phyloP scores from a whole-genome alignment of 805 yeast genomes.

The Ogataea salicorniae region DNA sequence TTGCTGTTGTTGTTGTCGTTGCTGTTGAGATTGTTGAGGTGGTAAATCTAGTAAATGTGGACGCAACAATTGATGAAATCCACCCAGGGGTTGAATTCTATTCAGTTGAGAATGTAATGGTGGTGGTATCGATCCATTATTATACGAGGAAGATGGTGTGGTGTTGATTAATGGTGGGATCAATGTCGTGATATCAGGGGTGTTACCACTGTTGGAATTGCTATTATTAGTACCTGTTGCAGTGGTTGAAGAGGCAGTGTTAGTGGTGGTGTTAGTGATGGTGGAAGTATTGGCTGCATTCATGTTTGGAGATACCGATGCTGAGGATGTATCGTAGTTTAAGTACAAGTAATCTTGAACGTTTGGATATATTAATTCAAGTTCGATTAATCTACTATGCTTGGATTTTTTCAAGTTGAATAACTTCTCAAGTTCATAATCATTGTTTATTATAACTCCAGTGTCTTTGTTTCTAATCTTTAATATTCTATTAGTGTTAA shows the following conservation, averaged over 20 bases:
- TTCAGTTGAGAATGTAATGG: constrained; percentile 1
- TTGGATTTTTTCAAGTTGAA: constrained; percentile 26
- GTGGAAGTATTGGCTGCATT: constrained; percentile 6
- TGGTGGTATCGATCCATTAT: constrained; percentile 1
- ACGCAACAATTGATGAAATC: not conserved
- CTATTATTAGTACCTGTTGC: not conserved
- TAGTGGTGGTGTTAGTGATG: not conserved
- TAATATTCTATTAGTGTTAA: constrained; percentile 30
- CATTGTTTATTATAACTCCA: constrained; percentile 34
- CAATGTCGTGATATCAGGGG: not conserved
- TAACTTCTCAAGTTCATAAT: constrained; percentile 42
- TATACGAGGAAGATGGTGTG: not conserved
- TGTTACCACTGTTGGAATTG: not conserved
- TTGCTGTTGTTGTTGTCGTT: not conserved
- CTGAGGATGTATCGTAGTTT: constrained; percentile 19
- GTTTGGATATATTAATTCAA: constrained; percentile 34
- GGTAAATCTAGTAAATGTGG: constrained; percentile 7
- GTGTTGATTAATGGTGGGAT: constrained; percentile 2
- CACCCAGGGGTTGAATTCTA: not conserved
- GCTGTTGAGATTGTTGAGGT: constrained; percentile 2
- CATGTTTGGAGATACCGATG: not conserved
- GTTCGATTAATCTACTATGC: constrained; percentile 30
- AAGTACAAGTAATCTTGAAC: constrained; percentile 26
- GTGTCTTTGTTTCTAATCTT: constrained; percentile 31
- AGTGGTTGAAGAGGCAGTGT: not conserved